Base-by-base conservation (phyloP, 345 rosid species). In the Acer campestre region DNA sequence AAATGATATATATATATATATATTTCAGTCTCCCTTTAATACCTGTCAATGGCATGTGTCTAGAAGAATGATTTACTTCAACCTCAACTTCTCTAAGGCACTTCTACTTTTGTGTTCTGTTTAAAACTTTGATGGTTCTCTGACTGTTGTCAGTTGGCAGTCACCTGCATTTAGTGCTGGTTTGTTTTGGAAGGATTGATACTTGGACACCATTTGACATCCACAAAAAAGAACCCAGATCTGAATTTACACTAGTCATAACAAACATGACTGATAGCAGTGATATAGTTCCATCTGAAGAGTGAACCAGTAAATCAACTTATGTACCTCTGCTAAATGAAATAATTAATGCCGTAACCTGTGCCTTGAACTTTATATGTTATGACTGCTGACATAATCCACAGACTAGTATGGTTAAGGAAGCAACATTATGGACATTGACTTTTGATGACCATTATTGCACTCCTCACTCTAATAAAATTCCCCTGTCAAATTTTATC, bases 331-430 rank as follows among this genome's bases (percentile, higher is more conserved):
- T 7, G 6, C 22, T n/a, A 6, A 63, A 40, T 20, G 48, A 75
- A 35, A 16, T 51, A 12, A 53, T 65, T 31, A 66, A 75, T 25
- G 49, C 48, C 70, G 64, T 74, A 63, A 48, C 48, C 48, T 22
- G 38, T 29, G 23, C 18, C 53, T 48, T 53, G 22, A 66, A 65
- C 38, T 75, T 27, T 75, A 7, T 38, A 64, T 20, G 71, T 49
- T 61, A 35, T 42, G 64, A 66, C 7, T 74, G 61, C 44, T 66
- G 23, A 35, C 53, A 51, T 8, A 65, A 31, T 66, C 51, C 63
- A 75, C 53, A 75, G 25, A 53, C 18, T 53, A 35, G 53, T 59
- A 31, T 67, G 16, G 66, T 23, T 23, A 31, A 67, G 70, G 38
- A 65, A 31, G 64, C 18, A 75, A 51, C 71, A 51, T 65, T 53